Evolutionary conservation across 768 basidiomycete genomes (phyloP).

Genomic region (Piloderma croceum): DNA sequence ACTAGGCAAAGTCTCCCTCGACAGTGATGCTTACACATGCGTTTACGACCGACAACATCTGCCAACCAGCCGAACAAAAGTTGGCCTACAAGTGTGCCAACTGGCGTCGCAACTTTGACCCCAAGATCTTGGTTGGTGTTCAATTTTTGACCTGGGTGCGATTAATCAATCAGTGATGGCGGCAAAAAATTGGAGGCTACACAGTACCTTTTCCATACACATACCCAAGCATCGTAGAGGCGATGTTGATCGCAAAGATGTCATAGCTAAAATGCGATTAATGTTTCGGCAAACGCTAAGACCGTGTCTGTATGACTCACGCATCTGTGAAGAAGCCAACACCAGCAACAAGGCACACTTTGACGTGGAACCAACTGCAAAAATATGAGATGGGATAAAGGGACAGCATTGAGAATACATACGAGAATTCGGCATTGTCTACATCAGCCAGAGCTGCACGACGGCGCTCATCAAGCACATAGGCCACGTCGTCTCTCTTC

Average conservation of each 20-base stretch:
- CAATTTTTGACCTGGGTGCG: slow-evolving; percentile 28
- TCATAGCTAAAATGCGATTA: slow-evolving; percentile 47
- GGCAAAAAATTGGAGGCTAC: slow-evolving; percentile 5
- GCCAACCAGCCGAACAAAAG: slow-evolving; percentile 78
- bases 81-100: slow-evolving; percentile 73
- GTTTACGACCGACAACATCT: slow-evolving; percentile 69
- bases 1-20: no score
- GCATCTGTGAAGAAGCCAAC: slow-evolving; percentile 91
- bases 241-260: slow-evolving; percentile 88
- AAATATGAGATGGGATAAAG: slow-evolving; percentile 2
- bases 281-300: not conserved
- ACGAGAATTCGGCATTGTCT: slow-evolving; percentile 84
- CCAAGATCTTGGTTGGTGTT: slow-evolving; percentile 66
- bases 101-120: slow-evolving; percentile 70
- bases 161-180: not conserved
- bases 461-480: slow-evolving; percentile 64
- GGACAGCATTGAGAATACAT: slow-evolving; percentile 20
- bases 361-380: slow-evolving; percentile 77
- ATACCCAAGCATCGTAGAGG: slow-evolving; percentile 75
- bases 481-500: slow-evolving; percentile 21
- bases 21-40: slow-evolving; percentile 64
- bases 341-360: slow-evolving; percentile 64
- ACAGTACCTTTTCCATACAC: slow-evolving; percentile 52
- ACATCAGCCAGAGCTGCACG: slow-evolving; percentile 80
- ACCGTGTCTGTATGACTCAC: slow-evolving; percentile 30